A percentile compares a stretch with the other conserved stretches of the same genome.
Conservation (phyloP, 2,329 filamentous ascomycete species). For the Clarireedia hainanense region DNA sequence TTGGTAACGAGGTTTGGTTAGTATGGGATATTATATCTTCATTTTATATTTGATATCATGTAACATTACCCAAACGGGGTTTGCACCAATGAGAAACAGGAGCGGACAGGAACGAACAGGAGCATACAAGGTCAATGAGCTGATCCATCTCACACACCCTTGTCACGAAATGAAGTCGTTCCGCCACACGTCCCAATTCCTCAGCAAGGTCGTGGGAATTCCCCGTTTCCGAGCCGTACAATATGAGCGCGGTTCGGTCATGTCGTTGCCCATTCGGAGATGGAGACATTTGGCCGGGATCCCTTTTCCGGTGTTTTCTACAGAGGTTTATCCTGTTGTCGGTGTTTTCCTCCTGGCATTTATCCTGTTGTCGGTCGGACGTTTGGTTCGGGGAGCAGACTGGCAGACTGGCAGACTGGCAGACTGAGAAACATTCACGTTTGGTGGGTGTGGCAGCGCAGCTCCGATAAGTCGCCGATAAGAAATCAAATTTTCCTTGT, state of each 20-base stretch:
- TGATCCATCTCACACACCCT: constrained; percentile 67
- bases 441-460: no score
- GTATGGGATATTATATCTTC: neutral
- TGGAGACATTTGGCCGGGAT: neutral
- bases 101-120: constrained; percentile 27
- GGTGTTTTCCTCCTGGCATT: no score
- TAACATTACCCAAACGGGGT: neutral
- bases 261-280: constrained; percentile 18
- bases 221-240: constrained; percentile 93
- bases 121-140: constrained; percentile 62
- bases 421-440: no score
- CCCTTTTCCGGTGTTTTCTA: no score
- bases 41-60: neutral
- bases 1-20: neutral
- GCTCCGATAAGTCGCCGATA: no score
- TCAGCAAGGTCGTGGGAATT: constrained; percentile 88
- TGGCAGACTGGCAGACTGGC: no score
- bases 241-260: constrained; percentile 53
- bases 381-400: no score
- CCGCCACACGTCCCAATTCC: constrained; percentile 66
- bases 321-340: no score
- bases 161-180: constrained; percentile 72
- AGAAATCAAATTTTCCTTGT: neutral
- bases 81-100: neutral
- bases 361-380: no score